Percentiles rank a stretch among this genome's conserved stretches.
Evolutionary conservation across 208 protist genomes (phyloP).

Genomic region (Tetramitus jugosus): DNA sequence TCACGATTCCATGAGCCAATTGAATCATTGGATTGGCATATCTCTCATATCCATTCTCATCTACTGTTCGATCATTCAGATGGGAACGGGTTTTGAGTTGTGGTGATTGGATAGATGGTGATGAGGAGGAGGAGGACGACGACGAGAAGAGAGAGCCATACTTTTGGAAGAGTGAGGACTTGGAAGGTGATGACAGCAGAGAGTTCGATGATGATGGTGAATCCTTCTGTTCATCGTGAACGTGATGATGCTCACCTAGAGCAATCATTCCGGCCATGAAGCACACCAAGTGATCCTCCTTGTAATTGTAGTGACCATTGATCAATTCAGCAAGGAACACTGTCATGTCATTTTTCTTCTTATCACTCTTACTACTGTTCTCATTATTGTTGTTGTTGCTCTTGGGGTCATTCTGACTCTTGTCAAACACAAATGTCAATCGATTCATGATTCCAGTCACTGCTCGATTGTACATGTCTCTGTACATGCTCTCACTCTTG

Average conservation of each 20-base stretch:
- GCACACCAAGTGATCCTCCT: constrained; percentile 26
- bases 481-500: not conserved
- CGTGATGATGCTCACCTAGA: not conserved
- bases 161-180: no score
- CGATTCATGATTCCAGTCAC: not conserved
- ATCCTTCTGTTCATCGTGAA: not conserved
- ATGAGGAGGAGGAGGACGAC: no score
- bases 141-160: no score
- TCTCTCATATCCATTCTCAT: constrained; percentile 21
- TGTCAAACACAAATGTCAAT: constrained; percentile 4
- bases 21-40: no score
- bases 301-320: not conserved
- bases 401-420: no score
- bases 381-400: no score
- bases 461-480: not conserved
- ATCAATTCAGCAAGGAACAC: not conserved
- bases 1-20: constrained; percentile 37
- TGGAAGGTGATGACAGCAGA: no score
- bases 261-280: constrained; percentile 8
- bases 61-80: not conserved
- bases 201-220: no score
- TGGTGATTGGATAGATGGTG: no score
- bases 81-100: no score
- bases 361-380: no score
- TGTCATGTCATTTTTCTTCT: no score